Evolutionary conservation across 1,284 basidiomycete species (phyloP).

Genomic region (Omphalotus olearius): DNA sequence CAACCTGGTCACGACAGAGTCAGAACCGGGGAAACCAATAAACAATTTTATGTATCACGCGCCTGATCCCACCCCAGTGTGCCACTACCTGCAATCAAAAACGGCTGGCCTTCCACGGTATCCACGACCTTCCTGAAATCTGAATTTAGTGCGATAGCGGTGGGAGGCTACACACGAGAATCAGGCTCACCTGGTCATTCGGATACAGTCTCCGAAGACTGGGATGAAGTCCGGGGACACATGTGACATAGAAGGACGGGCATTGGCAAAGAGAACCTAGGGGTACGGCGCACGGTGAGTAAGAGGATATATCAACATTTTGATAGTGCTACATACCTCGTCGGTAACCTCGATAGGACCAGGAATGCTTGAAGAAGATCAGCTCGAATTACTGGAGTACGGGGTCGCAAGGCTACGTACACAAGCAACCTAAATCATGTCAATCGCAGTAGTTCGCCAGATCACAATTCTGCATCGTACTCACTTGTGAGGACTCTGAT

Average conservation of each 20-base stretch:
- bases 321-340: conserved; percentile 45
- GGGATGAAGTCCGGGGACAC: conserved; percentile 89
- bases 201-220: conserved; percentile 87
- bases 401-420: neutral
- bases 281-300: conserved; percentile 4
- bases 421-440: conserved; percentile 1
- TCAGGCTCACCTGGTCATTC: conserved; percentile 66
- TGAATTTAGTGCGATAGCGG: conserved; percentile 4
- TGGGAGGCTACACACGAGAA: conserved; percentile 1
- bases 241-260: conserved; percentile 87
- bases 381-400: neutral
- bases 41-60: conserved; percentile 13
- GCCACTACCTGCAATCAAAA: conserved; percentile 91
- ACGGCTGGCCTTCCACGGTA: conserved; percentile 77
- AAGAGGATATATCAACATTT: neutral
- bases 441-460: neutral
- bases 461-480: neutral
- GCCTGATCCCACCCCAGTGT: conserved; percentile 93
- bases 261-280: conserved; percentile 67
- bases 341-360: conserved; percentile 82
- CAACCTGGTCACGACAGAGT: conserved; percentile 42
- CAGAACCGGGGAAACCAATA: conserved; percentile 3
- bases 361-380: conserved; percentile 51
- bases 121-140: conserved; percentile 64
- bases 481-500: conserved; percentile 10